Evolutionary conservation across 352 stramenopile genomes (phyloP).

Genomic region (Pythium coloratum): DNA sequence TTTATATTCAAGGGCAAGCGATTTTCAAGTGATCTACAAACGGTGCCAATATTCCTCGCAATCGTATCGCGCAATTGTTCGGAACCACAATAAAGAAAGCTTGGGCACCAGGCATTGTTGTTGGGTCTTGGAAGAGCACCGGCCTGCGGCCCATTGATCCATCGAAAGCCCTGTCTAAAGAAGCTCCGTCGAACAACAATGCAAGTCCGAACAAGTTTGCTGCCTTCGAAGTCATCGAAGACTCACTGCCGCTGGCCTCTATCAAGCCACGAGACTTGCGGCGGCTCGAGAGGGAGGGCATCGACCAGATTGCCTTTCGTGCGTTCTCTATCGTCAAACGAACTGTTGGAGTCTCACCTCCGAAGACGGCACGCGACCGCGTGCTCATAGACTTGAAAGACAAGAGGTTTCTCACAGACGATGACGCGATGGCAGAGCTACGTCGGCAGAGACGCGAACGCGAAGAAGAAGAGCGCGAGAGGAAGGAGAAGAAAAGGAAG

Average conservation of each 20-base stretch:
- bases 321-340: not conserved
- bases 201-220: not conserved
- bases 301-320: not conserved
- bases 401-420: not conserved
- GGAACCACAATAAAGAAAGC: not conserved
- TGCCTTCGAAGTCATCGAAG: not conserved
- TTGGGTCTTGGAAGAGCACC: not conserved
- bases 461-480: not conserved
- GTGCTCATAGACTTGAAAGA: not conserved
- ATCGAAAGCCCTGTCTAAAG: not conserved
- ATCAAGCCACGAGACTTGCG: not conserved
- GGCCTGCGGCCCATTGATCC: not conserved
- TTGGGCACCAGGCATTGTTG: not conserved
- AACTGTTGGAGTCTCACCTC: not conserved
- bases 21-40: not conserved
- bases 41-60: not conserved
- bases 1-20: slow-evolving; percentile 1
- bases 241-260: not conserved
- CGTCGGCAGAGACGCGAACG: not conserved
- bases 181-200: not conserved
- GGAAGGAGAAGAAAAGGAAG: not conserved
- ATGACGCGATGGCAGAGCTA: not conserved
- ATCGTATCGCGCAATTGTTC: not conserved
- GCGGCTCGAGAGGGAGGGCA: not conserved
- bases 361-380: not conserved